phyloP scores from a whole-genome alignment of 768 basidiomycete genomes.

The Leccinum sublutescens region DNA sequence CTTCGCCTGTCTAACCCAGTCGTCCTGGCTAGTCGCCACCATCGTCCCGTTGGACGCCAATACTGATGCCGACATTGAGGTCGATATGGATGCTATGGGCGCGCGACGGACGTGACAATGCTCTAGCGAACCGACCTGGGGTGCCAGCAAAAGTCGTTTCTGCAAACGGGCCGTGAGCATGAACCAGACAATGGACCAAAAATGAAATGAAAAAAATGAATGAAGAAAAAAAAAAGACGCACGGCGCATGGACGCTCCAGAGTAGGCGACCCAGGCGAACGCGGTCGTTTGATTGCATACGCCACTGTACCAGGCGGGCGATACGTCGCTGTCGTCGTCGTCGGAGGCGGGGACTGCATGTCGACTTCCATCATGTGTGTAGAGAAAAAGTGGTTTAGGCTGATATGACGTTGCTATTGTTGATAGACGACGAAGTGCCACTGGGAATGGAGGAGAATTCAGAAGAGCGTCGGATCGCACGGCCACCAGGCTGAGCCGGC shows the following conservation, averaged over 20 bases:
- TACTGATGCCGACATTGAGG: neutral
- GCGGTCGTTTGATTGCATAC: conserved; percentile 50
- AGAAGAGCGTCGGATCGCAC: neutral
- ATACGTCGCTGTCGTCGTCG: conserved; percentile 24
- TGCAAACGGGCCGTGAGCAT: conserved; percentile 22
- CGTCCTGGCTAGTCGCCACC: conserved; percentile 49
- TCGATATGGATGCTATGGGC: conserved; percentile 19
- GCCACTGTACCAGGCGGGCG: conserved; percentile 27
- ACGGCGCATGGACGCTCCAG: conserved; percentile 56
- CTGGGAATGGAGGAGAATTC: neutral
- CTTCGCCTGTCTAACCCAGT: conserved; percentile 73
- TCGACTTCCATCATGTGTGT: conserved; percentile 52
- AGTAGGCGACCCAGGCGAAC: conserved; percentile 52
- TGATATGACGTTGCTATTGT: neutral
- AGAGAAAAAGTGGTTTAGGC: neutral
- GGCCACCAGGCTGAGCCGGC: neutral
- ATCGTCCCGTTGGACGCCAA: neutral
- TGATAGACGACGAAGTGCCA: neutral
- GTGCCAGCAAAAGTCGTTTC: conserved; percentile 58
- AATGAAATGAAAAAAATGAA: too few relatives aligned
- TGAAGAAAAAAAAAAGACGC: neutral
- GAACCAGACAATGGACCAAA: neutral
- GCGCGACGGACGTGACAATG: conserved; percentile 27
- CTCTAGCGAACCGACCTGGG: conserved; percentile 25
- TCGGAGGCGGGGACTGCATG: conserved; percentile 42